A percentile compares a stretch with the other conserved stretches of the same genome.
Conservation (phyloP, 2,329 filamentous ascomycete genomes). For the Davidsoniella eucalypti region DNA sequence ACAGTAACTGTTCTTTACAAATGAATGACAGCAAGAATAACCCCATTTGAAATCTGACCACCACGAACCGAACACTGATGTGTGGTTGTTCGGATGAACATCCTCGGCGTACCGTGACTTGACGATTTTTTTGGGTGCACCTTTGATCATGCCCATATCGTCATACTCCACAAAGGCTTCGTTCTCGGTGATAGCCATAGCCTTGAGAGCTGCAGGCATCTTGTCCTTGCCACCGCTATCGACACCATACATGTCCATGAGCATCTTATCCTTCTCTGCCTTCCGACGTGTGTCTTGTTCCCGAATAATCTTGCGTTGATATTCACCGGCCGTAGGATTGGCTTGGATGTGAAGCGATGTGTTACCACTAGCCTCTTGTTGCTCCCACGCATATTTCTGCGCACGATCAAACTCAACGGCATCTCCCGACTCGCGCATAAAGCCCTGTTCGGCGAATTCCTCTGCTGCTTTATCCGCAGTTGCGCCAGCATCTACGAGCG, state of each 20-base stretch:
- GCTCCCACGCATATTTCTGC: conserved; percentile 86
- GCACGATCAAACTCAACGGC: conserved; percentile 84
- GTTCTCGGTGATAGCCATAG: conserved; percentile 57
- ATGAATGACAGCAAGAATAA: conserved; percentile 86
- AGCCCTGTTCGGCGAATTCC: conserved; percentile 83
- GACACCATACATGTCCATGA: conserved; percentile 76
- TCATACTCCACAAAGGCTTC: conserved; percentile 92
- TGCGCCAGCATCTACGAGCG: conserved; percentile 73
- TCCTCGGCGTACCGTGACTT: conserved; percentile 91
- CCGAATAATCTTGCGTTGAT: conserved; percentile 62
- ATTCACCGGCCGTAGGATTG: conserved; percentile 85
- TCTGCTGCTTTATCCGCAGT: conserved; percentile 66
- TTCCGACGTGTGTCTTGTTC: conserved; percentile 57
- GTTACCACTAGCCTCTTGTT: conserved; percentile 65
- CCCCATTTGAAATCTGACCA: conserved; percentile 94
- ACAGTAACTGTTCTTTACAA: conserved; percentile 92
- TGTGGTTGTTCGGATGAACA: conserved; percentile 78
- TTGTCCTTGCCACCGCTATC: conserved; percentile 47
- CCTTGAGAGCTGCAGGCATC: conserved; percentile 37
- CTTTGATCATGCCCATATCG: conserved; percentile 75
- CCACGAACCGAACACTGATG: conserved; percentile 89
- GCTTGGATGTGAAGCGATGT: conserved; percentile 82
- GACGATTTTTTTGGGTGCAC: conserved; percentile 55
- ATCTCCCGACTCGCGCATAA: conserved; percentile 75
- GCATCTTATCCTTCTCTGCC: conserved; percentile 47